Conservation (phyloP, 2,329 filamentous ascomycete genomes). For the Alternaria triticina region DNA sequence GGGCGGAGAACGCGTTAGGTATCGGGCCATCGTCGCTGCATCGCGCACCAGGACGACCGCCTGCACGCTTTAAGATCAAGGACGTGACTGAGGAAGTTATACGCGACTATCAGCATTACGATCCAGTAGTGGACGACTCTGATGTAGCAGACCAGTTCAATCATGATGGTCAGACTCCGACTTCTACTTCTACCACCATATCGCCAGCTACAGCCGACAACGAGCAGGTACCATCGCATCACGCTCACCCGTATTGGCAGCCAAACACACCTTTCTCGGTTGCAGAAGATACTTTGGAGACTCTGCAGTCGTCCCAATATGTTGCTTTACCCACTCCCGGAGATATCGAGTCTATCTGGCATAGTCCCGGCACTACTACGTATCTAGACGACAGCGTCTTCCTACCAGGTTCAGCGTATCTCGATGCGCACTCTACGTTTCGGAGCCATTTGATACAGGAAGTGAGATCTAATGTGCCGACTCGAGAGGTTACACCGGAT, state of each 20-base stretch:
- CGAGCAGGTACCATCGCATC: background rate
- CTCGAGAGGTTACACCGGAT: constrained; percentile 16
- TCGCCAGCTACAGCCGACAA: background rate
- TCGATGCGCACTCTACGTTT: constrained; percentile 23
- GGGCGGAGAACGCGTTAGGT: constrained; percentile 13
- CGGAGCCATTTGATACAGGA: constrained; percentile 24
- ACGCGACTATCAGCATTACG: constrained; percentile 11
- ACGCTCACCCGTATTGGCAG: background rate
- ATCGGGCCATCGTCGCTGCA: constrained; percentile 8
- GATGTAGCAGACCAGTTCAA: background rate
- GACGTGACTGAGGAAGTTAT: constrained; percentile 17
- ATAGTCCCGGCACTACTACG: constrained; percentile 4
- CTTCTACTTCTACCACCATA: background rate
- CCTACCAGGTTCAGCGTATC: constrained; percentile 23
- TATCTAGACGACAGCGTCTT: constrained; percentile 15
- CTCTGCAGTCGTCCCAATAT: background rate
- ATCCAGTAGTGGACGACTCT: background rate
- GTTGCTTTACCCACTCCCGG: background rate
- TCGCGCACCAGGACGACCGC: constrained; percentile 1
- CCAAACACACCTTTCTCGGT: background rate
- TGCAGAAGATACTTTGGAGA: background rate
- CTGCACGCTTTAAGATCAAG: constrained; percentile 11
- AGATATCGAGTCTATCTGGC: background rate
- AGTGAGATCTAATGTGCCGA: constrained; percentile 14
- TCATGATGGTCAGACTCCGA: background rate